Evolutionary conservation across 225 moss, liverwort and hornwort species (phyloP).

Genomic region (Pseudisothecium myosuroides): DNA sequence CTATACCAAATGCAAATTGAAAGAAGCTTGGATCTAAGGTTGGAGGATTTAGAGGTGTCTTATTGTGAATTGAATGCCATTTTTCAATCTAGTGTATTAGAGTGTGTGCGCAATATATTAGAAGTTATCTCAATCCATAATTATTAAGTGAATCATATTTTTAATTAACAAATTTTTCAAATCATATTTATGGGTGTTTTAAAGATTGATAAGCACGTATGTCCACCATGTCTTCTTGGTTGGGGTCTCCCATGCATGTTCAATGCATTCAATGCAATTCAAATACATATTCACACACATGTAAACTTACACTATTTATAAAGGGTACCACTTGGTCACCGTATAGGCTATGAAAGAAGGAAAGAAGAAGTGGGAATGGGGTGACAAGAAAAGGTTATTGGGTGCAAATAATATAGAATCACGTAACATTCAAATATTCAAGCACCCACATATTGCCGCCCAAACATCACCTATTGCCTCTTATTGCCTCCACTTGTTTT

Average conservation of each 20-base stretch:
- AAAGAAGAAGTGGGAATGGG: neutral
- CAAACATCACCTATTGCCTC: neutral
- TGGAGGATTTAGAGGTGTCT: neutral
- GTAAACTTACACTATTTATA: neutral
- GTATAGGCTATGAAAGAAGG: no score
- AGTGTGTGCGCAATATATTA: neutral
- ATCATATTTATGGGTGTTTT: neutral
- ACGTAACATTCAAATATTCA: neutral
- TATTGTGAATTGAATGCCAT: neutral
- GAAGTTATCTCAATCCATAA: neutral
- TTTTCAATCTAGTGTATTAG: neutral
- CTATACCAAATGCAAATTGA: neutral
- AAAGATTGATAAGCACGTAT: accelerated
- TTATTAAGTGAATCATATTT: neutral
- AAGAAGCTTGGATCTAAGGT: accelerated
- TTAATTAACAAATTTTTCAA: neutral
- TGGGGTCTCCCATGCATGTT: neutral
- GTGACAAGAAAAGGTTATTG: neutral
- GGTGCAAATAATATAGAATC: neutral
- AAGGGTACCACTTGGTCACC: neutral
- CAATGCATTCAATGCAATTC: neutral
- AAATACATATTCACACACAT: neutral
- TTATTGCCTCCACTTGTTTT: accelerated
- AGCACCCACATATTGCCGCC: accelerated
- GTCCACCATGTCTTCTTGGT: neutral